Evolutionary conservation across 305 asterid species (phyloP).

Genomic region (Fraxinus floribunda): DNA sequence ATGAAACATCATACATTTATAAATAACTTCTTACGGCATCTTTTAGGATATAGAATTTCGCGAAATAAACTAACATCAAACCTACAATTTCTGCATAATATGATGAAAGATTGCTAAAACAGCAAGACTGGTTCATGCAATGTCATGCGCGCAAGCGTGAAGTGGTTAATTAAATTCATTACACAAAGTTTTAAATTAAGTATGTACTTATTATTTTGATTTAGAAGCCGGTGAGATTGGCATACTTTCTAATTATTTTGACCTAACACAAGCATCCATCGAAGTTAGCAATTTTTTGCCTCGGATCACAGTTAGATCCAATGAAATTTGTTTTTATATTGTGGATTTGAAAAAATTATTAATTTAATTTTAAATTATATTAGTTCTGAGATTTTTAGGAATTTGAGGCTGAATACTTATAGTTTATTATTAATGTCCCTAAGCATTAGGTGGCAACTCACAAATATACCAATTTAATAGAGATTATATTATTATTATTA

Average conservation of each 20-base stretch:
- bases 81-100: background rate
- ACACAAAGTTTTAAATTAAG: background rate
- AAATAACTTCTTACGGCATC: background rate
- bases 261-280: background rate
- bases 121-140: background rate
- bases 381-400: background rate
- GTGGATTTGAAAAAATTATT: background rate
- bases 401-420: background rate
- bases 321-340: background rate
- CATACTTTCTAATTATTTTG: background rate
- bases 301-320: background rate
- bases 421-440: background rate
- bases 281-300: slow-evolving; percentile 1
- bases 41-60: too few species aligned
- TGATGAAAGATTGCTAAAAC: background rate
- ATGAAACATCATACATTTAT: background rate
- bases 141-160: background rate
- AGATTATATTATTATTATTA: background rate
- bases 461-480: background rate
- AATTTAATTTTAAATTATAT: background rate
- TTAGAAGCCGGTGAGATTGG: background rate
- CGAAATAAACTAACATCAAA: too few species aligned
- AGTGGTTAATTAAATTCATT: background rate
- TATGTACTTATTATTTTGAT: background rate
- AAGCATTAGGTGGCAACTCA: background rate